phyloP scores from a whole-genome alignment of 2,329 filamentous ascomycete genomes.

The Tolypocladium sp. region DNA sequence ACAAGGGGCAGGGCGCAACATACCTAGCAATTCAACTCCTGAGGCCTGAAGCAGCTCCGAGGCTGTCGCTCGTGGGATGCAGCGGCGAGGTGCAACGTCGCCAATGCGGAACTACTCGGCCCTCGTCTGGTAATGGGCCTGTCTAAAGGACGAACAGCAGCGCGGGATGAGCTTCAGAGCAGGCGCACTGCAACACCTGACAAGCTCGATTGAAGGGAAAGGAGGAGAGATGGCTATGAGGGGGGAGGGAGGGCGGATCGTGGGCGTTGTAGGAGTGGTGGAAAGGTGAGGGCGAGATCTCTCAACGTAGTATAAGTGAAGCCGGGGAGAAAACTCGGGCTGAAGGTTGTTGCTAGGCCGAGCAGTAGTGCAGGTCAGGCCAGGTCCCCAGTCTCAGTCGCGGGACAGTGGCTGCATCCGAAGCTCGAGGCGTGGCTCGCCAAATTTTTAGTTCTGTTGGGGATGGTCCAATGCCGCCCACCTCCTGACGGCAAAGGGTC shows the following conservation, averaged over 20 bases:
- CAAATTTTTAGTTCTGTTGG: constrained; percentile 32
- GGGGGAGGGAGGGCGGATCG: constrained; percentile 1
- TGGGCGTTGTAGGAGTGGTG: background rate
- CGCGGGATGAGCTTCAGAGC: constrained; percentile 1
- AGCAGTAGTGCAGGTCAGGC: background rate
- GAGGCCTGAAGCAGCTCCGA: constrained; percentile 10
- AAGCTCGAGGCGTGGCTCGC: constrained; percentile 5
- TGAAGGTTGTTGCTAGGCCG: constrained; percentile 9
- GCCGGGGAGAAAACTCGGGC: constrained; percentile 14
- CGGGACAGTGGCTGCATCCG: constrained; percentile 8
- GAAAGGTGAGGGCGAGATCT: constrained; percentile 10
- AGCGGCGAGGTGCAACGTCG: background rate
- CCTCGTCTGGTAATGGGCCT: background rate
- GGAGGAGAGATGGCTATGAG: background rate
- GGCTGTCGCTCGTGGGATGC: background rate
- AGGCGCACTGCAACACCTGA: constrained; percentile 3
- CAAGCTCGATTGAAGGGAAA: background rate
- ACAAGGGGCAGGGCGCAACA: constrained; percentile 4
- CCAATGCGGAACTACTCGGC: constrained; percentile 3
- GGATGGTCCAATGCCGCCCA: constrained; percentile 19
- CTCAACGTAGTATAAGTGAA: constrained; percentile 21
- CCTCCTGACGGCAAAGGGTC: background rate
- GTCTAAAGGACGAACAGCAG: background rate
- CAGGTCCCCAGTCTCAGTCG: constrained; percentile 8
- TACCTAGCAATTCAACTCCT: constrained; percentile 23